phyloP scores from a whole-genome alignment of 306 rosid genomes.

The Cajanus cajan region DNA sequence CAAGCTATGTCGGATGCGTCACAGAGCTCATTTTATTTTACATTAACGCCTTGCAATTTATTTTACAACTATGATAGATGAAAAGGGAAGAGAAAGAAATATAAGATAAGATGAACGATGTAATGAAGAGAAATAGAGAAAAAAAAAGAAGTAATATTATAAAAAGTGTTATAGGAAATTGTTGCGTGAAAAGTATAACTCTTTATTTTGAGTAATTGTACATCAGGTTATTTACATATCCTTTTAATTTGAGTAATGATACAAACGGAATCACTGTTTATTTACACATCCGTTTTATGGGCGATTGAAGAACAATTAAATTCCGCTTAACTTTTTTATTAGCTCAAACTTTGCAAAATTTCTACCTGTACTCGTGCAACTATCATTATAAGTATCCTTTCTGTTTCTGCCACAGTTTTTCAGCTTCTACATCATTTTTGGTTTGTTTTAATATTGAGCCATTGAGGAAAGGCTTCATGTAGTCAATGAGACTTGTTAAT shows the following conservation, averaged over 20 bases:
- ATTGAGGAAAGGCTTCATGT: neutral
- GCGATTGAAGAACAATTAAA: neutral
- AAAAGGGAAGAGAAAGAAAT: neutral
- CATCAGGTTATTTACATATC: neutral
- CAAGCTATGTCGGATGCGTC: neutral
- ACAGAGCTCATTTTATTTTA: neutral
- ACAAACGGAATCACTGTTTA: neutral
- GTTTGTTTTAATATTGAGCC: neutral
- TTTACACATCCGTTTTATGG: neutral
- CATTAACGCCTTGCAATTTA: neutral
- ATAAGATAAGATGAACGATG: neutral
- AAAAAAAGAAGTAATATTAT: too few relatives aligned
- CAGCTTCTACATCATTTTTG: neutral
- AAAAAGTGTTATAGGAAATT: too few relatives aligned
- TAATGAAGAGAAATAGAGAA: too few relatives aligned
- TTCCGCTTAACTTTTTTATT: neutral
- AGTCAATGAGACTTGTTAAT: neutral
- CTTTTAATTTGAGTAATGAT: neutral
- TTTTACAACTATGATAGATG: neutral
- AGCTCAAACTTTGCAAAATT: neutral
- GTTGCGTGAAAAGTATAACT: neutral
- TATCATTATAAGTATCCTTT: neutral
- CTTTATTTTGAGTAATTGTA: neutral
- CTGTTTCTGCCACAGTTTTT: neutral
- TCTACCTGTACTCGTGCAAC: neutral